Conservation (phyloP, 495 filamentous ascomycete species). For the Pyronema omphalodes region DNA sequence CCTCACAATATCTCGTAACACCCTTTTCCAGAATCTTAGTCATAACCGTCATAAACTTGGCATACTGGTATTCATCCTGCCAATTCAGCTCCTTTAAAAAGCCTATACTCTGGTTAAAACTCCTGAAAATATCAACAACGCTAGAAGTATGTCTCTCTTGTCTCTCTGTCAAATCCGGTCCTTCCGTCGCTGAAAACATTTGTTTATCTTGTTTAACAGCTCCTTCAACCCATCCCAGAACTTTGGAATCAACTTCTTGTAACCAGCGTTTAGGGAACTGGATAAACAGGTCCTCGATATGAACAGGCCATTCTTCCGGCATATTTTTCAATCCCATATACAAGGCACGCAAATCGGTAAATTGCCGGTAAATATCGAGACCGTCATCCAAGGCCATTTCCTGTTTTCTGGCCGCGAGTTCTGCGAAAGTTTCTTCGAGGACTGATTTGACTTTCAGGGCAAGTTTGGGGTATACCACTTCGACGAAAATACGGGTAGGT, state of each 20-base stretch:
- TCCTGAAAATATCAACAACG: slow-evolving; percentile 80
- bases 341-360: slow-evolving; percentile 64
- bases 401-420: slow-evolving; percentile 43
- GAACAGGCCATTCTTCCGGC: slow-evolving; percentile 56
- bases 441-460: slow-evolving; percentile 73
- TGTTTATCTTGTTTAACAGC: slow-evolving; percentile 81
- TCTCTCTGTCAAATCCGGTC: slow-evolving; percentile 37
- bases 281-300: slow-evolving; percentile 67
- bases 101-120: slow-evolving; percentile 79
- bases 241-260: slow-evolving; percentile 53
- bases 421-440: slow-evolving; percentile 57
- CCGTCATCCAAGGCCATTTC: slow-evolving; percentile 79
- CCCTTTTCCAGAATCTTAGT: slow-evolving; percentile 71
- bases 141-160: slow-evolving; percentile 83
- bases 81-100: slow-evolving; percentile 72
- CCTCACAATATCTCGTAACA: slow-evolving; percentile 77
- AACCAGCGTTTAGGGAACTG: slow-evolving; percentile 97
- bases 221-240: slow-evolving; percentile 70
- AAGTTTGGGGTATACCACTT: slow-evolving; percentile 71
- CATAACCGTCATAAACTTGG: slow-evolving; percentile 92
- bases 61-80: slow-evolving; percentile 83
- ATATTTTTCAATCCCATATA: slow-evolving; percentile 42
- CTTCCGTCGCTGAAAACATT: slow-evolving; percentile 25
- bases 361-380: slow-evolving; percentile 77
- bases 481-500: slow-evolving; percentile 60